These are phyloP conservation scores for Apiospora marii DNA, from an alignment of 2,329 filamentous ascomycete species.

Conservation along the genomic window DNA sequence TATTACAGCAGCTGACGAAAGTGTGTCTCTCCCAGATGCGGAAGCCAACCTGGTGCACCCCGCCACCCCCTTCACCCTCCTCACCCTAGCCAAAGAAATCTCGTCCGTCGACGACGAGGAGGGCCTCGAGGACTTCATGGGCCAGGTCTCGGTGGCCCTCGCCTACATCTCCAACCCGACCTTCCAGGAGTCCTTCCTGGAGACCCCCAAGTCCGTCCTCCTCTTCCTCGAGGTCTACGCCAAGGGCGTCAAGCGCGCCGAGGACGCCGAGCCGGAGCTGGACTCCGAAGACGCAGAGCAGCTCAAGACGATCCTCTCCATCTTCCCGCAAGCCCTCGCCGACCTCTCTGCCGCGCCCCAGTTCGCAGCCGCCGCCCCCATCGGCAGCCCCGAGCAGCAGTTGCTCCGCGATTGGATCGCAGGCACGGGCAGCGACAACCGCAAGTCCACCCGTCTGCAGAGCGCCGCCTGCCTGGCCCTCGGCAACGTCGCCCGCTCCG, in stretches of 20 bases:
- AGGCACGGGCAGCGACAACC: slow-evolving; percentile 24
- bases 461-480: slow-evolving; percentile 67
- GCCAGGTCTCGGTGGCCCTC: slow-evolving; percentile 59
- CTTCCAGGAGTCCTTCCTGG: slow-evolving; percentile 59
- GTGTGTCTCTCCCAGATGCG: slow-evolving; percentile 50
- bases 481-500: slow-evolving; percentile 68
- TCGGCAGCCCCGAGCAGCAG: slow-evolving; percentile 51
- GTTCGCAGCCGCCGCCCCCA: slow-evolving; percentile 52
- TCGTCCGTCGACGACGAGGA: slow-evolving; percentile 41
- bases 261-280: slow-evolving; percentile 50
- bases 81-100: slow-evolving; percentile 55
- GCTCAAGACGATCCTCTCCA: slow-evolving; percentile 56
- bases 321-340: slow-evolving; percentile 59
- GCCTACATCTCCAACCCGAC: slow-evolving; percentile 62
- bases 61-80: slow-evolving; percentile 56
- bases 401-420: slow-evolving; percentile 58
- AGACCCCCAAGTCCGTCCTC: slow-evolving; percentile 45
- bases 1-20: slow-evolving; percentile 28
- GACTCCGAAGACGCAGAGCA: slow-evolving; percentile 56
- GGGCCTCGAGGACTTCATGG: slow-evolving; percentile 63
- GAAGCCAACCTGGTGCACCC: slow-evolving; percentile 54
- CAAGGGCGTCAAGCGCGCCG: slow-evolving; percentile 44
- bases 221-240: slow-evolving; percentile 58
- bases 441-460: slow-evolving; percentile 54
- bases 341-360: slow-evolving; percentile 59